Conservation (phyloP, 2,329 filamentous ascomycete genomes). For the Talaromyces rugulosus region DNA sequence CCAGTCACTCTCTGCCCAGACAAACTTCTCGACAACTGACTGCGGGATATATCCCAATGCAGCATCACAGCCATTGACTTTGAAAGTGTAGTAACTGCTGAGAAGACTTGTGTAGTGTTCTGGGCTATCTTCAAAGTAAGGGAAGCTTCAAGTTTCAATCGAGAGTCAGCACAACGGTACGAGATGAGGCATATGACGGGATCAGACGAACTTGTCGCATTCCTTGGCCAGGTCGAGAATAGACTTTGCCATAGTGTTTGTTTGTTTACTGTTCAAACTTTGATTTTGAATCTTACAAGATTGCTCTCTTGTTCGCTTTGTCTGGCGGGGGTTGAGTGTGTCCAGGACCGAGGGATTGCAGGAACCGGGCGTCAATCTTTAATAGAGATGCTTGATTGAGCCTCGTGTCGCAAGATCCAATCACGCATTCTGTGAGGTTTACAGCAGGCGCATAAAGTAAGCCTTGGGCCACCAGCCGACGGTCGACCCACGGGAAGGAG, state of each 20-base stretch:
- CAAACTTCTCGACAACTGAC: conserved; percentile 39
- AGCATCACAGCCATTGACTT: conserved; percentile 61
- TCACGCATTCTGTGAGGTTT: not conserved
- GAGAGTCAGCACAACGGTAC: not conserved
- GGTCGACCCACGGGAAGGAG: not conserved
- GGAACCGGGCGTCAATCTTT: not conserved
- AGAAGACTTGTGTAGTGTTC: conserved; percentile 52
- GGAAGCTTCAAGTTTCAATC: conserved; percentile 57
- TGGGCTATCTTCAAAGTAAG: conserved; percentile 63
- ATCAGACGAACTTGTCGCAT: conserved; percentile 47
- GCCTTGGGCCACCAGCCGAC: not conserved
- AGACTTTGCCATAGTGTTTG: conserved; percentile 10
- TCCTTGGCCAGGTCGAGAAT: conserved; percentile 52
- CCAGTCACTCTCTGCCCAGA: conserved; percentile 55
- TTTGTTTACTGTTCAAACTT: not conserved
- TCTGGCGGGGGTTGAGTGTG: not conserved
- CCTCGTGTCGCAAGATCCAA: not conserved
- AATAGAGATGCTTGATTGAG: not conserved
- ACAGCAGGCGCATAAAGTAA: not conserved
- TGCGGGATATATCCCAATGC: conserved; percentile 58
- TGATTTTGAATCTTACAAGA: not conserved
- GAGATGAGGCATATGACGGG: not conserved
- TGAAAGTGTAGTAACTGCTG: conserved; percentile 59
- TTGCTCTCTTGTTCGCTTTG: not conserved
- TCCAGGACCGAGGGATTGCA: not conserved